phyloP scores from a whole-genome alignment of 176 grass and related monocot species.

The Ensete ventricosum region DNA sequence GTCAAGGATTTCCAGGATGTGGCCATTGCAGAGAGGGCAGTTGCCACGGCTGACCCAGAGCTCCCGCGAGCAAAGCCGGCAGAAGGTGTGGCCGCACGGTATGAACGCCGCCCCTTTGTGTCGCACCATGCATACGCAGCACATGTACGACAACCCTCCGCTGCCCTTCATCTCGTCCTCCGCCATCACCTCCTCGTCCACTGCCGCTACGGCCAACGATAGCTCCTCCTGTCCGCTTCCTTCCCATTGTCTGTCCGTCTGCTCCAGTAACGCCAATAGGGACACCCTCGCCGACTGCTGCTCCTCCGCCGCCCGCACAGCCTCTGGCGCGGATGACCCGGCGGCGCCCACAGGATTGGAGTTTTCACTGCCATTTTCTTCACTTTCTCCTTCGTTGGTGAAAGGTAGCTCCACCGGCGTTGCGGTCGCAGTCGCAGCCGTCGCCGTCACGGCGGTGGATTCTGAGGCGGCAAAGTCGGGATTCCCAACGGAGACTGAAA shows the following conservation, averaged over 20 bases:
- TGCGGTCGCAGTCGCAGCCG: background rate
- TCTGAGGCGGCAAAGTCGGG: background rate
- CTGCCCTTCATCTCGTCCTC: background rate
- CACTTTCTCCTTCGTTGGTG: background rate
- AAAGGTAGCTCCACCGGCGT: background rate
- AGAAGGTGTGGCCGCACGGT: constrained; percentile 11
- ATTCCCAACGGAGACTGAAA: too few relatives aligned
- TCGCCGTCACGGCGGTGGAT: background rate
- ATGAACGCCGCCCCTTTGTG: background rate
- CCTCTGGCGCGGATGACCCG: background rate
- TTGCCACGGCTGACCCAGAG: constrained; percentile 1
- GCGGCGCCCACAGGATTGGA: background rate
- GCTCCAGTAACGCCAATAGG: constrained; percentile 62
- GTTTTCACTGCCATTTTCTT: background rate
- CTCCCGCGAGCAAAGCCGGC: constrained; percentile 6
- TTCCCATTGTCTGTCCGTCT: constrained; percentile 51
- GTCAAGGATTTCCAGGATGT: constrained; percentile 5
- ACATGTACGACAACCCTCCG: constrained; percentile 2
- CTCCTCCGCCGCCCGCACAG: background rate
- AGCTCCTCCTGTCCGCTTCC: background rate
- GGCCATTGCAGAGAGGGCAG: constrained; percentile 7
- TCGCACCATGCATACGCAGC: constrained; percentile 5
- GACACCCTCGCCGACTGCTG: constrained; percentile 42
- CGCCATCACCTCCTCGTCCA: background rate
- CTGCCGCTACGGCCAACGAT: background rate